Conservation (phyloP, 2,329 filamentous ascomycete species). For the Aphanocladium album region DNA sequence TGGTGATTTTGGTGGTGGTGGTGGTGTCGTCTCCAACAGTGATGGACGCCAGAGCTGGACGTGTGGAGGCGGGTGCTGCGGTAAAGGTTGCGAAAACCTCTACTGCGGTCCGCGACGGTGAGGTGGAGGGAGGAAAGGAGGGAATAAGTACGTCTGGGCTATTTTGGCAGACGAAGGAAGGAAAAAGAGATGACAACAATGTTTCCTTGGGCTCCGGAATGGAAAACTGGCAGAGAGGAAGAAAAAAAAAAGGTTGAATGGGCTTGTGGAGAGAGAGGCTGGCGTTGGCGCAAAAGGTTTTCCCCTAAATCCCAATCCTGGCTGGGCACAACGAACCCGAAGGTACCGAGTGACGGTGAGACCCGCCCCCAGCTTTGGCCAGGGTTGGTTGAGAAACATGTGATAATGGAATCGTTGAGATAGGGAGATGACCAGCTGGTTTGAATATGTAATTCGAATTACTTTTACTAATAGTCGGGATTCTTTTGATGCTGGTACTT, state of each 20-base stretch:
- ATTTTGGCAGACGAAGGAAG: too few relatives aligned
- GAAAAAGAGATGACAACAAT: not conserved
- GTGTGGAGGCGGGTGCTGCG: not conserved
- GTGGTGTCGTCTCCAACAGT: not conserved
- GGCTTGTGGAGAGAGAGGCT: not conserved
- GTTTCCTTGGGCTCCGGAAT: not conserved
- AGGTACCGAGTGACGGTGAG: slow-evolving; percentile 5
- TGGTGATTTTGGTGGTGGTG: not conserved
- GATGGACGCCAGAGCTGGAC: slow-evolving; percentile 2
- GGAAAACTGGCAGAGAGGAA: not conserved
- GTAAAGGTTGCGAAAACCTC: not conserved
- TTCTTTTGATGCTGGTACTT: too few relatives aligned
- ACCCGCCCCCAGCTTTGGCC: slow-evolving; percentile 1
- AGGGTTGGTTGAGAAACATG: not conserved
- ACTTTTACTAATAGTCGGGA: too few relatives aligned
- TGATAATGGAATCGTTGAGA: not conserved
- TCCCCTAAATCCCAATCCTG: not conserved
- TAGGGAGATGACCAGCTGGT: not conserved
- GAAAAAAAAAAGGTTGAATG: not conserved
- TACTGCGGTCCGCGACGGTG: not conserved
- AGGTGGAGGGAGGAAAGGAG: not conserved
- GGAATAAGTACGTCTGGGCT: not conserved
- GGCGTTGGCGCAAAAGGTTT: not conserved
- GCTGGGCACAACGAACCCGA: not conserved
- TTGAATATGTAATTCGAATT: too few relatives aligned